A percentile compares a stretch with the other conserved stretches of the same genome.
These are phyloP conservation scores for Suhomyces yuchorum DNA, from an alignment of 1,139 yeast genomes.

Conservation along the genomic window DNA sequence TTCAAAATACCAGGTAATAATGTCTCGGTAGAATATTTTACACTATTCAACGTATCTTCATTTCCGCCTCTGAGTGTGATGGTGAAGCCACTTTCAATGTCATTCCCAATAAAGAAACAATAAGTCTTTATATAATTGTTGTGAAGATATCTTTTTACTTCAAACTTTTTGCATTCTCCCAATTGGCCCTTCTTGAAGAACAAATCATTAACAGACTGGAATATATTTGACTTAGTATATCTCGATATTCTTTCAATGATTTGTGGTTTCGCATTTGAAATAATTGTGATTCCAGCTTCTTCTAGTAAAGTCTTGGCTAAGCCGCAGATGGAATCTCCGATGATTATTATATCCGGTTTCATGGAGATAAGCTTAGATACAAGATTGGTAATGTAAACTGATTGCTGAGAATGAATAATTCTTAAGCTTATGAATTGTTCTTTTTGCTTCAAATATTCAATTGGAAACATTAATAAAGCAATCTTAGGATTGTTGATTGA, in stretches of 20 bases:
- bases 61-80: slow-evolving; percentile 78
- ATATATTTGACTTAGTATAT: slow-evolving; percentile 80
- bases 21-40: slow-evolving; percentile 80
- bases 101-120: slow-evolving; percentile 76
- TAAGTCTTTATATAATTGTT: slow-evolving; percentile 66
- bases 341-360: slow-evolving; percentile 77
- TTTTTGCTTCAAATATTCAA: slow-evolving; percentile 74
- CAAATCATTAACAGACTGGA: slow-evolving; percentile 50
- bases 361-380: slow-evolving; percentile 77
- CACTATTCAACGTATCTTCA: slow-evolving; percentile 57
- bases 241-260: slow-evolving; percentile 80
- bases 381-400: slow-evolving; percentile 78
- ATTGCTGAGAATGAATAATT: slow-evolving; percentile 85
- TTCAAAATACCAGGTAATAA: slow-evolving; percentile 77
- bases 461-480: slow-evolving; percentile 82
- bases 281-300: slow-evolving; percentile 76
- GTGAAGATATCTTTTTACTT: slow-evolving; percentile 64
- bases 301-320: slow-evolving; percentile 72
- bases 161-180: slow-evolving; percentile 75
- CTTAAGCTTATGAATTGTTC: slow-evolving; percentile 81
- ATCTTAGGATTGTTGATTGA: slow-evolving; percentile 68
- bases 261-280: slow-evolving; percentile 77
- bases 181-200: slow-evolving; percentile 55
- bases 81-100: slow-evolving; percentile 76
- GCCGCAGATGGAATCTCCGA: slow-evolving; percentile 83